Base-by-base conservation (phyloP, 257 asterid genomes). In the Leonotis leonurus region DNA sequence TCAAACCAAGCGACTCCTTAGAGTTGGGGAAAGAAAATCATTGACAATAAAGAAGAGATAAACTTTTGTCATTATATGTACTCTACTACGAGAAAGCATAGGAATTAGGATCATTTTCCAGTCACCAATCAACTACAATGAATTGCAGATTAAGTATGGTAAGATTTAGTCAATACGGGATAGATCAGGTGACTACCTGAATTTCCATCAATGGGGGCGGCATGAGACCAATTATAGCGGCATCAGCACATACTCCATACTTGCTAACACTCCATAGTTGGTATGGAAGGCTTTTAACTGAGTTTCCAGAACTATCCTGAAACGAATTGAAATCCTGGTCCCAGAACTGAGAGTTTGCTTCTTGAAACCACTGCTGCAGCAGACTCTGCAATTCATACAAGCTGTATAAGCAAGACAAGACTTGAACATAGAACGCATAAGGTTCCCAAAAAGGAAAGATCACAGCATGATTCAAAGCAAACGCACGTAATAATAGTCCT, bases 161-260 rank as follows among this genome's bases (percentile, higher is more conserved):
- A 35, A 73, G 49, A 53, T 44, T 29, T 27, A 24, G 5, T 37
- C 37, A 68, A 68, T 14, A 64, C 26, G 36, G 44, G 17, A 13
- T 60, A 29, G 25, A 52, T 2, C 8, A 18, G 54, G 37, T 20
- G 35, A 75, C 53, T 71, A 88, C 99, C 96, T 87, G 94, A 46
- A 80, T 73, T 74, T 93, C 97, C 95, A 89, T 77, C 43, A 93
- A 81, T 41, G 99, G 96, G 58, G 99, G 99, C 66, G 97, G 96
- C 96, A 93, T 89, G 71, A 85, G 71, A 68, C 97, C 95, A 69
- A 94, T 85, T 57, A 93, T 85, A 70, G 97, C 97, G 73, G 94
- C 99, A 77, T 89, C 97, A 64, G 81, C 82, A 77, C 97, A 92
- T 10, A 78, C 21, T 13, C 97, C 99, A 63, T 92, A 83, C 72